These are phyloP conservation scores for Scheffersomyces stipitis DNA, from an alignment of 805 yeast species.

Conservation along the genomic window DNA sequence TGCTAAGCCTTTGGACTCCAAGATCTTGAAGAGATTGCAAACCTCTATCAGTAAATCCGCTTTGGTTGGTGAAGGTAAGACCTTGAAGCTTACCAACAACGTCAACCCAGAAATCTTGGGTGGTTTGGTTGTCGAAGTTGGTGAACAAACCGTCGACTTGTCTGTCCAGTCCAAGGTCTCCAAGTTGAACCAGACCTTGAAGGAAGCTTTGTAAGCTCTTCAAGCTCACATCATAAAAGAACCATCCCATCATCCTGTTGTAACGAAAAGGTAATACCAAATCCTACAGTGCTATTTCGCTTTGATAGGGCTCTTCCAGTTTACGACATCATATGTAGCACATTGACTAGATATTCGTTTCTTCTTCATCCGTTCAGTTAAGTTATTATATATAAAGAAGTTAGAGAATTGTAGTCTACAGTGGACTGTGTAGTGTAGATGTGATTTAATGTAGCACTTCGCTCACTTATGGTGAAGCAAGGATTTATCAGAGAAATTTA, in stretches of 20 bases:
- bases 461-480: too few relatives aligned
- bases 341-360: background rate
- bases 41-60: constrained; percentile 73
- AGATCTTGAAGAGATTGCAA: constrained; percentile 74
- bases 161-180: constrained; percentile 81
- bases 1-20: constrained; percentile 79
- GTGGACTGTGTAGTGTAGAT: too few relatives aligned
- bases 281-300: too few relatives aligned
- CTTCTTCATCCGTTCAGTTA: too few relatives aligned
- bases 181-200: constrained; percentile 84
- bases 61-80: constrained; percentile 82
- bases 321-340: background rate
- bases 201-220: constrained; percentile 70
- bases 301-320: too few relatives aligned
- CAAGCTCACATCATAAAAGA: too few relatives aligned
- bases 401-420: too few relatives aligned
- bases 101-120: constrained; percentile 92
- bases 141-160: constrained; percentile 95
- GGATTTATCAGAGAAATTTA: too few relatives aligned
- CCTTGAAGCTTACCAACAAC: constrained; percentile 77
- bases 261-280: too few relatives aligned
- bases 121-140: constrained; percentile 93
- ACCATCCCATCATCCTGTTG: too few relatives aligned
- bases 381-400: too few relatives aligned
- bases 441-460: too few relatives aligned